These are phyloP conservation scores for Alternaria viburni DNA, from an alignment of 2,329 filamentous ascomycete genomes.

Conservation along the genomic window DNA sequence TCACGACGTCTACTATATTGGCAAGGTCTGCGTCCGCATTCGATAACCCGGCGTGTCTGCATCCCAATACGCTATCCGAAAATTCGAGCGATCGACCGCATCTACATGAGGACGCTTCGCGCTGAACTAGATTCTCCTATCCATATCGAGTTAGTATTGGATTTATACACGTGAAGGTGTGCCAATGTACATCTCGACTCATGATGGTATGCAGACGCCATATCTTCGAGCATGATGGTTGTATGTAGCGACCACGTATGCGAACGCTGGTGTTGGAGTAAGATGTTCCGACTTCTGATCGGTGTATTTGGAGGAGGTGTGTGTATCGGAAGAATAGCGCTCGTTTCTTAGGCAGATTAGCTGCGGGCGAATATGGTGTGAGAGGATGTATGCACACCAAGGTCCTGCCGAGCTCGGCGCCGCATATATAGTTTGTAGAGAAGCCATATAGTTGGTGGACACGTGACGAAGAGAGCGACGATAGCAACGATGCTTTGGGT, in stretches of 20 bases:
- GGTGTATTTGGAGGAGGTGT: not conserved
- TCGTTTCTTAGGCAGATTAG: too few species aligned
- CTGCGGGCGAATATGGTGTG: too few species aligned
- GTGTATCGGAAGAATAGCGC: not conserved
- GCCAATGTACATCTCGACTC: not conserved
- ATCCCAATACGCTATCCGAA: too few species aligned
- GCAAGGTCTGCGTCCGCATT: too few species aligned
- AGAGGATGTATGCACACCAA: too few species aligned
- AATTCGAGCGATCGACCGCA: too few species aligned
- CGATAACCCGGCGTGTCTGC: too few species aligned
- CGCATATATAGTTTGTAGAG: not conserved
- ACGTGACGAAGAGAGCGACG: not conserved
- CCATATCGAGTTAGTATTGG: too few species aligned
- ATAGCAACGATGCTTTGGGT: not conserved
- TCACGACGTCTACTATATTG: too few species aligned
- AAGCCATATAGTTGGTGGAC: not conserved
- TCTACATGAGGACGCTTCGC: too few species aligned
- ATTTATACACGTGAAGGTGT: not conserved
- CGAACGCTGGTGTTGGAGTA: not conserved
- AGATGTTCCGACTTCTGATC: accelerated
- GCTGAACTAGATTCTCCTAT: not conserved
- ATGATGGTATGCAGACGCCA: not conserved
- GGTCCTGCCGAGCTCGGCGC: too few species aligned
- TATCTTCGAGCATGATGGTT: not conserved
- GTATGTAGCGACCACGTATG: not conserved